phyloP scores from a whole-genome alignment of 2,329 filamentous ascomycete species.

The Rachicladosporium sp. region DNA sequence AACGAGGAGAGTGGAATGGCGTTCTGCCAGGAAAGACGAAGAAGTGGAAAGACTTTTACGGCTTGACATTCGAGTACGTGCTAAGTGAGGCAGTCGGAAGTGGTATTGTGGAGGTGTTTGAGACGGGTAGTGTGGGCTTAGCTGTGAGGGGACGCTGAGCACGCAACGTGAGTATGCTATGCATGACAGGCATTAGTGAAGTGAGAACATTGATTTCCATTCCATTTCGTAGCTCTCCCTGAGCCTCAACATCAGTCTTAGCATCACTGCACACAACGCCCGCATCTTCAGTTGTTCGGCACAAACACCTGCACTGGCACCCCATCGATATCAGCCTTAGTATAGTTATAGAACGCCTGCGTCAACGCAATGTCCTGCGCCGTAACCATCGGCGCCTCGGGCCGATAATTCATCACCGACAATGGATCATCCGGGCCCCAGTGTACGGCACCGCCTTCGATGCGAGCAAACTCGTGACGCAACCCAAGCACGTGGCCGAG shows the following conservation, averaged over 20 bases:
- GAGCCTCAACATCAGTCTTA: too few species aligned
- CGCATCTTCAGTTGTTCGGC: too few species aligned
- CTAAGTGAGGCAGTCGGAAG: conserved; percentile 58
- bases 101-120: conserved; percentile 60
- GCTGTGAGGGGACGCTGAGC: conserved; percentile 37
- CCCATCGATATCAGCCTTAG: too few species aligned
- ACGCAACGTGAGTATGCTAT: too few species aligned
- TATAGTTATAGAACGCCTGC: too few species aligned
- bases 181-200: too few species aligned
- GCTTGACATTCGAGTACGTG: conserved; percentile 59
- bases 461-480: not conserved
- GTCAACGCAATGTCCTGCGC: too few species aligned
- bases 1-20: conserved; percentile 44
- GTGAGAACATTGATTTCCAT: too few species aligned
- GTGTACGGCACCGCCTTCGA: not conserved
- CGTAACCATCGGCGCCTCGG: conserved; percentile 1
- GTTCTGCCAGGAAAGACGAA: conserved; percentile 49
- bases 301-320: too few species aligned
- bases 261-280: too few species aligned
- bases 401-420: conserved; percentile 1
- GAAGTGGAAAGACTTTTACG: conserved; percentile 60
- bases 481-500: not conserved
- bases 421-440: not conserved
- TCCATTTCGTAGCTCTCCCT: too few species aligned
- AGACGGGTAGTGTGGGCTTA: conserved; percentile 60